Percentiles rank a stretch among this genome's conserved stretches.
Conservation (phyloP, 495 filamentous ascomycete species). For the Pseudevernia furfuracea region DNA sequence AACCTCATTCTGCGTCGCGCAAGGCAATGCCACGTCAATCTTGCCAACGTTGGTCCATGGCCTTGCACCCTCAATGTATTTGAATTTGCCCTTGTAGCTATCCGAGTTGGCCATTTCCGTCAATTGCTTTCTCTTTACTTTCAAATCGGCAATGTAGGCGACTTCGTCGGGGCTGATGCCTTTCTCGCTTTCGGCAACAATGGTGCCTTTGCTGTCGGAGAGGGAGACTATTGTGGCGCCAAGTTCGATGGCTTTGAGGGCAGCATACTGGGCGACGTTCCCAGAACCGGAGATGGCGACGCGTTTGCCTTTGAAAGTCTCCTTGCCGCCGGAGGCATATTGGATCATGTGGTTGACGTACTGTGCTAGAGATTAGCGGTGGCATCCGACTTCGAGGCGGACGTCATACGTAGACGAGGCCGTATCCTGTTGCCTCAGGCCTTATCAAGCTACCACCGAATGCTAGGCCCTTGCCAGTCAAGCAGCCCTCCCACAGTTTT, state of each 20-base stretch:
- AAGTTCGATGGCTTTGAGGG: slow-evolving; percentile 93
- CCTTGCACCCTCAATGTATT: slow-evolving; percentile 79
- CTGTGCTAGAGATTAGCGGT: slow-evolving; percentile 19
- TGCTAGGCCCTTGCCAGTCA: slow-evolving; percentile 88
- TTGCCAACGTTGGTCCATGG: slow-evolving; percentile 85
- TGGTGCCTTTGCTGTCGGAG: slow-evolving; percentile 81
- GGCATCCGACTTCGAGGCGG: not conserved
- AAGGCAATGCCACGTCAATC: slow-evolving; percentile 87
- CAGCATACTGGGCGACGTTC: slow-evolving; percentile 97
- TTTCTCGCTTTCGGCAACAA: slow-evolving; percentile 59
- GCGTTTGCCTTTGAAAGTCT: slow-evolving; percentile 82
- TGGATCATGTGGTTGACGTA: slow-evolving; percentile 96
- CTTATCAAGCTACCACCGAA: slow-evolving; percentile 95
- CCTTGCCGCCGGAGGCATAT: slow-evolving; percentile 69
- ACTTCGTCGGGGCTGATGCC: slow-evolving; percentile 72
- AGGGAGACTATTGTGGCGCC: slow-evolving; percentile 88
- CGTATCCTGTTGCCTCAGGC: slow-evolving; percentile 94
- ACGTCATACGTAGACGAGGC: slow-evolving; percentile 70
- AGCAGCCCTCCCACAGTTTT: slow-evolving; percentile 88
- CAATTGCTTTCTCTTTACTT: slow-evolving; percentile 79
- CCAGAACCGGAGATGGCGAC: slow-evolving; percentile 96
- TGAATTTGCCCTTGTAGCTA: slow-evolving; percentile 59
- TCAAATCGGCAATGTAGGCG: slow-evolving; percentile 66
- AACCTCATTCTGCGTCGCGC: slow-evolving; percentile 96
- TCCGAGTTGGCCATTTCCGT: slow-evolving; percentile 49